Conservation (phyloP, 2,329 filamentous ascomycete genomes). For the Neofusicoccum ribis region DNA sequence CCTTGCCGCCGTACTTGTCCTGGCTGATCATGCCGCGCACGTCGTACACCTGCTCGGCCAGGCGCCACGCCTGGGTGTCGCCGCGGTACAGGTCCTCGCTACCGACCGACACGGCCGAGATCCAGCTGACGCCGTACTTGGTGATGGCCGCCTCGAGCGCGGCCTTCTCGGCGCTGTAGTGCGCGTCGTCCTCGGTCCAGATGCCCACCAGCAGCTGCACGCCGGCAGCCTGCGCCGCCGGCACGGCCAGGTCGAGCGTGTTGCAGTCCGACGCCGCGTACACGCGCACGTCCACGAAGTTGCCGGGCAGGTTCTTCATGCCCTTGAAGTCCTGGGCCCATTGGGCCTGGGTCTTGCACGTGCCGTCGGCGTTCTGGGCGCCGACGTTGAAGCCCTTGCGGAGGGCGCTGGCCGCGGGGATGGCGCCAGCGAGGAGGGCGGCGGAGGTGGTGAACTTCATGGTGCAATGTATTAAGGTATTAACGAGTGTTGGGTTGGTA, state of each 20-base stretch:
- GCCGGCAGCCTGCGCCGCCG: conserved; percentile 36
- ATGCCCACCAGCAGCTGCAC: conserved; percentile 40
- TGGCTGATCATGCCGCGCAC: conserved; percentile 28
- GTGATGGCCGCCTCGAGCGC: conserved; percentile 34
- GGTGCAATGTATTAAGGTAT: conserved; percentile 5
- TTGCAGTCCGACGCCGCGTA: conserved; percentile 32
- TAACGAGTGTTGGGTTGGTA: conserved; percentile 6
- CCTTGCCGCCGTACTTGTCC: conserved; percentile 21
- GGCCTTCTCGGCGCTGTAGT: conserved; percentile 36
- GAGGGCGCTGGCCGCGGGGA: conserved; percentile 36
- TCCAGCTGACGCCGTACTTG: conserved; percentile 36
- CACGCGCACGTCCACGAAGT: conserved; percentile 30
- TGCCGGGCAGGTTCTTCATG: conserved; percentile 28
- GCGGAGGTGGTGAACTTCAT: conserved; percentile 20
- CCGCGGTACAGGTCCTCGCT: conserved; percentile 63
- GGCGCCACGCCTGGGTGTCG: conserved; percentile 18
- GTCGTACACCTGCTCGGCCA: conserved; percentile 31
- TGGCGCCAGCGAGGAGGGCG: conserved; percentile 22
- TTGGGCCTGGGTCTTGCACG: conserved; percentile 29
- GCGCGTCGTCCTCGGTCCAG: conserved; percentile 33
- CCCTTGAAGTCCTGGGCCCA: conserved; percentile 31
- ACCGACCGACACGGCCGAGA: conserved; percentile 39
- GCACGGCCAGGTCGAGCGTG: conserved; percentile 29
- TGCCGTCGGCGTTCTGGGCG: conserved; percentile 28
- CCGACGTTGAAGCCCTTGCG: conserved; percentile 34